Conservation (phyloP, 2,329 filamentous ascomycete genomes). For the Scedosporium aurantiacum region DNA sequence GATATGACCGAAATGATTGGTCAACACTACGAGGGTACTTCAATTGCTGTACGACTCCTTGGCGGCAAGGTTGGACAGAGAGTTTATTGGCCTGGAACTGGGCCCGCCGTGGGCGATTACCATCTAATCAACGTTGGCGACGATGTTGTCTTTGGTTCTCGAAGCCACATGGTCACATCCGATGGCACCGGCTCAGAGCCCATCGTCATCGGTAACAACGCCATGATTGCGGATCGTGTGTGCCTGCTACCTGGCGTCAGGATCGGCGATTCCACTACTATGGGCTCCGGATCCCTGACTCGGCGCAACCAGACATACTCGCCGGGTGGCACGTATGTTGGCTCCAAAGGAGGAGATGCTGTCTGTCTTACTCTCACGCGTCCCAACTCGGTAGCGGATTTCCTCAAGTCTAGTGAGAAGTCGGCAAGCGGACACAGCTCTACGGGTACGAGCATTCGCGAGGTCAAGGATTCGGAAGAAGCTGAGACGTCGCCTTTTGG, state of each 20-base stretch:
- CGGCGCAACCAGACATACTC: constrained; percentile 31
- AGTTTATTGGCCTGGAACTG: constrained; percentile 48
- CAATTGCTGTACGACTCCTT: constrained; percentile 35
- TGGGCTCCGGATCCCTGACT: constrained; percentile 43
- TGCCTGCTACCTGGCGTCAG: constrained; percentile 38
- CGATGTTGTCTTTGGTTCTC: constrained; percentile 48
- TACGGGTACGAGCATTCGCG: neutral
- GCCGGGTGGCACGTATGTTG: constrained; percentile 36
- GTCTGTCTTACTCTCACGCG: constrained; percentile 24
- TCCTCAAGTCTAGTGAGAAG: neutral
- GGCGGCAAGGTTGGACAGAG: constrained; percentile 41
- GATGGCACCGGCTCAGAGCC: constrained; percentile 37
- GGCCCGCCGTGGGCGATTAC: constrained; percentile 41
- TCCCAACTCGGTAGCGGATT: neutral
- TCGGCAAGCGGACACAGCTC: constrained; percentile 1
- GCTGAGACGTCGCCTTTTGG: constrained; percentile 35
- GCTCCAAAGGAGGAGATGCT: constrained; percentile 38
- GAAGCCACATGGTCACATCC: constrained; percentile 40
- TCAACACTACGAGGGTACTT: constrained; percentile 44
- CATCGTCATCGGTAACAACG: constrained; percentile 33
- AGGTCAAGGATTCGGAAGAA: neutral
- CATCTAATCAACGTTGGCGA: constrained; percentile 44
- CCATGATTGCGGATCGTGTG: constrained; percentile 48
- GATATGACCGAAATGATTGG: constrained; percentile 40
- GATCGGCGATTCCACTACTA: constrained; percentile 35